Conservation (phyloP, 495 filamentous ascomycete species). For the Penicillium dipodomyicola region DNA sequence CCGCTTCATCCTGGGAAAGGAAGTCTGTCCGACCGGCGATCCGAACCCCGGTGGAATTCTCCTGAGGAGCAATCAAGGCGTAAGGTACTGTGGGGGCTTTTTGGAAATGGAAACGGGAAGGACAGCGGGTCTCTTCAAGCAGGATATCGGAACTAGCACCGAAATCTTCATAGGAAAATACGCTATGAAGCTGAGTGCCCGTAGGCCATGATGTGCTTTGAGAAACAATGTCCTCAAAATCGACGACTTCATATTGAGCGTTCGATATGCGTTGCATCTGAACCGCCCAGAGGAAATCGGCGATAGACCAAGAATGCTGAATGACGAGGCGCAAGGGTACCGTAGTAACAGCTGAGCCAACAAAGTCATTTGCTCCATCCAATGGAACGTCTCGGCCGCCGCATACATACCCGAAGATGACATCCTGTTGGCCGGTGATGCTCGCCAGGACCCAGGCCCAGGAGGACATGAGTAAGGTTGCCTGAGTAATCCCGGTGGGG, state of each 20-base stretch:
- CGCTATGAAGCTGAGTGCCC: not conserved
- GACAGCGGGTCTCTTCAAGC: not conserved
- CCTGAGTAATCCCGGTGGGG: not conserved
- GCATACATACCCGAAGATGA: slow-evolving; percentile 1
- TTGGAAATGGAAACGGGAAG: not conserved
- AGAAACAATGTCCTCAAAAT: not conserved
- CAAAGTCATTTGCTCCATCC: not conserved
- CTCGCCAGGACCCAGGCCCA: not conserved
- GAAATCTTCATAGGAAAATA: slow-evolving; percentile 2
- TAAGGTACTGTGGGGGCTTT: slow-evolving; percentile 1
- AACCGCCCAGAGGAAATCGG: not conserved
- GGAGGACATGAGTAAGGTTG: not conserved
- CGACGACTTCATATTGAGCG: not conserved
- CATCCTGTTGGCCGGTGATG: not conserved
- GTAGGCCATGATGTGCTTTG: not conserved
- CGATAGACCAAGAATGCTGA: not conserved
- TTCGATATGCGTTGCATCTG: slow-evolving; percentile 1
- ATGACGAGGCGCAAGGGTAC: slow-evolving; percentile 1
- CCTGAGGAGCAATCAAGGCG: not conserved
- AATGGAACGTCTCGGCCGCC: not conserved
- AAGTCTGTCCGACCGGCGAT: not conserved
- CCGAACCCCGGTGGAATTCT: not conserved
- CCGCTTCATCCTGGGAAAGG: slow-evolving; percentile 1
- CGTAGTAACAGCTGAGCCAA: not conserved
- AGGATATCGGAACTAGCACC: not conserved